These are phyloP conservation scores for Populus tomentosa DNA, from an alignment of 441 rosid species.

Conservation along the genomic window DNA sequence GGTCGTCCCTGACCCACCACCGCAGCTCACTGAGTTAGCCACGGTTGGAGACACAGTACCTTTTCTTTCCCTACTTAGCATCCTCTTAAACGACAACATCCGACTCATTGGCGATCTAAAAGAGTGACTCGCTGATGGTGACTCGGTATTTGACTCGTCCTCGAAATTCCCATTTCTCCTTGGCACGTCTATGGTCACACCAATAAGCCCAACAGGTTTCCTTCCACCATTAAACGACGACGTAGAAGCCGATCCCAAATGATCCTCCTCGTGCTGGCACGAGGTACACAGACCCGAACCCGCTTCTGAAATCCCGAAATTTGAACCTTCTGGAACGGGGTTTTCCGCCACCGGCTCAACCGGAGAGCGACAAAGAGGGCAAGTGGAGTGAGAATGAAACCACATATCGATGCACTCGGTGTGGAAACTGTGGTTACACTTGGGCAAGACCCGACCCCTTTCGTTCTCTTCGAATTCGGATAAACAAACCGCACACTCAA, in stretches of 20 bases:
- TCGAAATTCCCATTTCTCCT: conserved; percentile 35
- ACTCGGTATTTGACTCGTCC: conserved; percentile 29
- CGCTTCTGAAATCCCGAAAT: not conserved
- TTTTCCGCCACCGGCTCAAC: conserved; percentile 28
- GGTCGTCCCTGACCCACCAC: conserved; percentile 2
- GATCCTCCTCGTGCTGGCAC: conserved; percentile 2
- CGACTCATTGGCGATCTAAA: conserved; percentile 71
- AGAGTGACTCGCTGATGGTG: conserved; percentile 31
- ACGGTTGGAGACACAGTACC: conserved; percentile 28
- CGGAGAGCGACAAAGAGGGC: conserved; percentile 72
- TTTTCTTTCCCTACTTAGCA: conserved; percentile 60
- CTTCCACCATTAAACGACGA: conserved; percentile 22
- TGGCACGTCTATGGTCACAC: conserved; percentile 44
- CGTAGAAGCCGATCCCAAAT: conserved; percentile 13
- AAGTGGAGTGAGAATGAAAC: conserved; percentile 74
- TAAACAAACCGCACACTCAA: conserved; percentile 77
- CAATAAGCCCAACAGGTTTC: conserved; percentile 38
- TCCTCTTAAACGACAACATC: conserved; percentile 67
- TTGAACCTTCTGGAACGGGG: not conserved
- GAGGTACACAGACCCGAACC: not conserved
- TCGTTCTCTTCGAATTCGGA: conserved; percentile 69
- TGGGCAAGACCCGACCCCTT: conserved; percentile 62
- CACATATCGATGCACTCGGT: conserved; percentile 76
- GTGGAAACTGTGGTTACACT: conserved; percentile 72
- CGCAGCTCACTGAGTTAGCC: conserved; percentile 13